A percentile compares a stretch with the other conserved stretches of the same genome.
Conservation (phyloP, 2,329 filamentous ascomycete species). For the Penicillium sp. region DNA sequence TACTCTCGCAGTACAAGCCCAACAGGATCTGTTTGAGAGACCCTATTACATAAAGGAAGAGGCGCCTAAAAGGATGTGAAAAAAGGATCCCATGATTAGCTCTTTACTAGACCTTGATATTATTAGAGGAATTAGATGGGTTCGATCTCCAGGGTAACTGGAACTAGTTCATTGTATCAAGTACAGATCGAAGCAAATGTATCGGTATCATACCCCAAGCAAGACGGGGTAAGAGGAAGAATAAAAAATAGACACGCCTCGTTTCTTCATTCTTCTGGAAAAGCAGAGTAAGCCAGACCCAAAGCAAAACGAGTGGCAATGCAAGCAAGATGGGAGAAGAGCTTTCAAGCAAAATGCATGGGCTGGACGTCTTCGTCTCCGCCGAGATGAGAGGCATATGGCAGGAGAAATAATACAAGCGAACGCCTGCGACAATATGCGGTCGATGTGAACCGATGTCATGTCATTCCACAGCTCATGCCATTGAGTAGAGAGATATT, state of each 20-base stretch:
- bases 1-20: too few relatives aligned
- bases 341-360: conserved; percentile 5
- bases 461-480: conserved; percentile 17
- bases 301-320: conserved; percentile 4
- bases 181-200: conserved; percentile 22
- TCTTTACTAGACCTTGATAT: not conserved
- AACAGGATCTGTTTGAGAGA: too few relatives aligned
- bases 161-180: conserved; percentile 17
- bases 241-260: conserved; percentile 12
- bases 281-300: conserved; percentile 2
- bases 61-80: not conserved
- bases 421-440: conserved; percentile 13
- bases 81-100: not conserved
- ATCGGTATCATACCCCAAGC: conserved; percentile 18
- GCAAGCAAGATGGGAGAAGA: conserved; percentile 2
- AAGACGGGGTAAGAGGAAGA: conserved; percentile 15
- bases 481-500: conserved; percentile 13
- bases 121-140: not conserved
- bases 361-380: conserved; percentile 12
- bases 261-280: conserved; percentile 8
- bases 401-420: conserved; percentile 3
- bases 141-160: not conserved
- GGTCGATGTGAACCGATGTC: conserved; percentile 6
- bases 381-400: conserved; percentile 5
- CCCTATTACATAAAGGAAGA: not conserved